Conservation (phyloP, 441 rosid species). For the Gossypium aridum region DNA sequence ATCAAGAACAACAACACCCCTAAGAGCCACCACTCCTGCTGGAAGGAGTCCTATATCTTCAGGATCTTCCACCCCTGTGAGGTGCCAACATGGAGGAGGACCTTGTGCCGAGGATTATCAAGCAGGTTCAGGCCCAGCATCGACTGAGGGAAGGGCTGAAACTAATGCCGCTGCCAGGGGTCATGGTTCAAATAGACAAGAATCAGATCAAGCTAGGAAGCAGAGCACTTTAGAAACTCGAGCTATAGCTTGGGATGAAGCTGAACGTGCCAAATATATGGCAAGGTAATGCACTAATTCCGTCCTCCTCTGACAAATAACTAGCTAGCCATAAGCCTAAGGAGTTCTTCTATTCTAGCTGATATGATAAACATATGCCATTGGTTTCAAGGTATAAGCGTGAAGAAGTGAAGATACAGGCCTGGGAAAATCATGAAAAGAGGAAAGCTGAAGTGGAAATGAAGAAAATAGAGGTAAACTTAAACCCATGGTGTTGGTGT, state of each 20-base stretch:
- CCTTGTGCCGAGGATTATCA: slow-evolving; percentile 20
- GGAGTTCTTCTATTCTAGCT: not conserved
- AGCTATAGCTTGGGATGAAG: slow-evolving; percentile 92
- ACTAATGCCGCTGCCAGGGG: slow-evolving; percentile 19
- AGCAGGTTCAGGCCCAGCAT: slow-evolving; percentile 6
- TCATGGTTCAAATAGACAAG: not conserved
- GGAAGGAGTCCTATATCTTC: slow-evolving; percentile 73
- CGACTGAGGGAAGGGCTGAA: slow-evolving; percentile 21
- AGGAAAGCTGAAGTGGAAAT: slow-evolving; percentile 87
- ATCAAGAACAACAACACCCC: slow-evolving; percentile 79
- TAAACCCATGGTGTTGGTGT: not conserved
- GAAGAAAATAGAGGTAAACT: slow-evolving; percentile 78
- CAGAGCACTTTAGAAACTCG: slow-evolving; percentile 54
- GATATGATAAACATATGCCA: not conserved
- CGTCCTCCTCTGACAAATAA: not conserved
- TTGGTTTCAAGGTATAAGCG: slow-evolving; percentile 59
- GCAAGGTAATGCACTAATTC: slow-evolving; percentile 49
- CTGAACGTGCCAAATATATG: slow-evolving; percentile 81
- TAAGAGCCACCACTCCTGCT: slow-evolving; percentile 69
- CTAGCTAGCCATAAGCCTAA: not conserved
- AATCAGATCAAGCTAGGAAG: slow-evolving; percentile 30
- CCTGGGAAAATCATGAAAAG: slow-evolving; percentile 90
- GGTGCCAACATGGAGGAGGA: slow-evolving; percentile 31
- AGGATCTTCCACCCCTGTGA: slow-evolving; percentile 59
- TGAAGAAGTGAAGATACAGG: slow-evolving; percentile 87